A percentile compares a stretch with the other conserved stretches of the same genome.
phyloP scores from a whole-genome alignment of 2,329 filamentous ascomycete species.

The Neurospora sp. region DNA sequence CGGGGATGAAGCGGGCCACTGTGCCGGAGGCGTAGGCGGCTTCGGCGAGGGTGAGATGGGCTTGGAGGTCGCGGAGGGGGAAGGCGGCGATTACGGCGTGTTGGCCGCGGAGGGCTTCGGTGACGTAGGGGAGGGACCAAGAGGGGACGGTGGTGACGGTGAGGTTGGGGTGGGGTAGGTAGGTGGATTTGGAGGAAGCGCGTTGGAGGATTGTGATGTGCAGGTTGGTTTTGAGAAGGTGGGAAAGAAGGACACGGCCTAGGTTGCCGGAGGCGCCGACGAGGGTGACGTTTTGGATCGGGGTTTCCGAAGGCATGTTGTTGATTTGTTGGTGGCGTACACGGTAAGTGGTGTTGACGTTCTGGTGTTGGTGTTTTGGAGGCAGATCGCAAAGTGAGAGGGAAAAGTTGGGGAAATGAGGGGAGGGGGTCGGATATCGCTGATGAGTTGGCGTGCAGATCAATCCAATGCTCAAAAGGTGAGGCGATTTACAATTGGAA shows the following conservation, averaged over 20 bases:
- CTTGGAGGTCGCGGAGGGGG: conserved; percentile 19
- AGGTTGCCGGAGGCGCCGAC: conserved; percentile 30
- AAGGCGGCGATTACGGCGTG: conserved; percentile 29
- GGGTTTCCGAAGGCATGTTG: neutral
- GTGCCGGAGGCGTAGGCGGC: conserved; percentile 25
- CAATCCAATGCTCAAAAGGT: neutral
- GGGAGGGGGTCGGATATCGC: neutral
- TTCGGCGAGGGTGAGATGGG: conserved; percentile 26
- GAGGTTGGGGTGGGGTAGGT: conserved; percentile 7
- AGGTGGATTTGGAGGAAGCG: conserved; percentile 19
- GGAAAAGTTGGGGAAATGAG: neutral
- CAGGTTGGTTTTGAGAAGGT: conserved; percentile 23
- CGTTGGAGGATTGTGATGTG: conserved; percentile 25
- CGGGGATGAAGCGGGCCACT: conserved; percentile 28
- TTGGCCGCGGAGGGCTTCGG: conserved; percentile 22
- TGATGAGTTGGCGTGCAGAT: neutral
- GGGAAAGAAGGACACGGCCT: conserved; percentile 23
- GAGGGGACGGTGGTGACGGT: conserved; percentile 19
- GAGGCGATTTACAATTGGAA: neutral
- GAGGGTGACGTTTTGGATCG: conserved; percentile 25
- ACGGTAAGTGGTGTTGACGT: neutral
- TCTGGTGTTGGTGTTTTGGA: neutral
- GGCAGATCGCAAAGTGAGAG: neutral
- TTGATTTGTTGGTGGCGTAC: neutral
- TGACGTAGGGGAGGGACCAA: conserved; percentile 23